Conservation (phyloP, 805 yeast species). For the Ogataea ganodermae region DNA sequence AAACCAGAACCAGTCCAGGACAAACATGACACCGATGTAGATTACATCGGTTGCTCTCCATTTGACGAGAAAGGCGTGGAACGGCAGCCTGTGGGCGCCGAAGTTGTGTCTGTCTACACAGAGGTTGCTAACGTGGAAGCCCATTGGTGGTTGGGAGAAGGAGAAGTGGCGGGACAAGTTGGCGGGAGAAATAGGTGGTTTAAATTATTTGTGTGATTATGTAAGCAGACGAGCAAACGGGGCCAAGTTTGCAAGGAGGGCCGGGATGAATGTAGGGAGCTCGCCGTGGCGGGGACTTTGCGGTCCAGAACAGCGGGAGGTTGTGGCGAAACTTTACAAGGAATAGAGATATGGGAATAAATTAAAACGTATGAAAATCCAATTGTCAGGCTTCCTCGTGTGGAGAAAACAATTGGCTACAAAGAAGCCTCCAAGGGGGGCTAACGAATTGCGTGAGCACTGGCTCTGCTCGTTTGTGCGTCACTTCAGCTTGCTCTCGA, state of each 20-base stretch:
- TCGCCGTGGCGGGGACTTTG: too few species aligned
- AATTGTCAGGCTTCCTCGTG: too few species aligned
- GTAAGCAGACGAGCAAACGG: neutral
- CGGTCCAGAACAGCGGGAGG: too few species aligned
- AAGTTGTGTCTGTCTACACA: slow-evolving; percentile 32
- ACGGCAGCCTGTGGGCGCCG: slow-evolving; percentile 27
- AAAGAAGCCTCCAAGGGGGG: too few species aligned
- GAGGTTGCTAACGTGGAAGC: slow-evolving; percentile 17
- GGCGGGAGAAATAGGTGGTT: neutral
- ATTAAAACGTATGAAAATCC: too few species aligned
- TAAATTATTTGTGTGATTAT: neutral
- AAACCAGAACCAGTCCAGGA: slow-evolving; percentile 28
- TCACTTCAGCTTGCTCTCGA: slow-evolving; percentile 31
- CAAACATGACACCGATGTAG: slow-evolving; percentile 22
- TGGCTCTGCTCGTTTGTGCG: neutral
- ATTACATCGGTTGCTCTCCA: slow-evolving; percentile 32
- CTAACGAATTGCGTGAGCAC: neutral
- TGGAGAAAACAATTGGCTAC: too few species aligned
- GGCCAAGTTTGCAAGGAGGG: too few species aligned
- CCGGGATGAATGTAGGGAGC: too few species aligned
- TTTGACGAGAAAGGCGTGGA: slow-evolving; percentile 19
- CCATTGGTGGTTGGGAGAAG: slow-evolving; percentile 10
- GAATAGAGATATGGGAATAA: too few species aligned
- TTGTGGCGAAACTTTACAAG: too few species aligned
- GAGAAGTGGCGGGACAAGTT: too few species aligned